phyloP scores from a whole-genome alignment of 2,329 filamentous ascomycete species.

The Acrodontium crateriforme region DNA sequence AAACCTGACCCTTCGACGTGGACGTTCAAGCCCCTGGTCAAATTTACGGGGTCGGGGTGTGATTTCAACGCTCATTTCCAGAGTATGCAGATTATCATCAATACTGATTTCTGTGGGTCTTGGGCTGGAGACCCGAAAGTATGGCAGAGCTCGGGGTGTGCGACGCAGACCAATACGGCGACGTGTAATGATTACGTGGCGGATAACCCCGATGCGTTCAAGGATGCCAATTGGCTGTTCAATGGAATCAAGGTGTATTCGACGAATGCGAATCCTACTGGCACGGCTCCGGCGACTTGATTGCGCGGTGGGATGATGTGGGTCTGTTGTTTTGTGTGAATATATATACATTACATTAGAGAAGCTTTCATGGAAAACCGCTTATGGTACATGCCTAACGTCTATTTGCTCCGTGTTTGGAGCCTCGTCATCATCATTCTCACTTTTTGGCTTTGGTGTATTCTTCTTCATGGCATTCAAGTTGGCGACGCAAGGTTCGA shows the following conservation, averaged over 20 bases:
- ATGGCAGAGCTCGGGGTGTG: constrained; percentile 50
- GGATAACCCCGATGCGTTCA: constrained; percentile 55
- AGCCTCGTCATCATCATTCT: too few species aligned
- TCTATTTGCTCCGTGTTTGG: too few species aligned
- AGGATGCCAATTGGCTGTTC: constrained; percentile 63
- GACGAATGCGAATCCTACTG: too few species aligned
- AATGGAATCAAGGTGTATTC: constrained; percentile 52
- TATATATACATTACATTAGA: too few species aligned
- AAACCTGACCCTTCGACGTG: constrained; percentile 54
- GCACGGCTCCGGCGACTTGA: too few species aligned
- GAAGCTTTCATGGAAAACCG: too few species aligned
- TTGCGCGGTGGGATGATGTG: too few species aligned
- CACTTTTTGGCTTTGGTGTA: too few species aligned
- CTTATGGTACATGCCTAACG: too few species aligned
- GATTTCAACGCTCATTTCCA: constrained; percentile 57
- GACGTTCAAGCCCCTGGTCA: constrained; percentile 48
- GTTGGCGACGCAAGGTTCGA: too few species aligned
- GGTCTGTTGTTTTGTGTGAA: too few species aligned
- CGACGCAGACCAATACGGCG: constrained; percentile 36
- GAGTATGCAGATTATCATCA: constrained; percentile 62
- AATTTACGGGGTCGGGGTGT: constrained; percentile 53
- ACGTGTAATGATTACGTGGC: constrained; percentile 62
- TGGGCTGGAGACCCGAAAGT: constrained; percentile 56
- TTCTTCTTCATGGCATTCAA: too few species aligned
- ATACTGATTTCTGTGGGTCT: constrained; percentile 47